Percentiles rank a stretch among this genome's conserved stretches.
Evolutionary conservation across 306 rosid genomes (phyloP).

Genomic region (Rosa multiflora): DNA sequence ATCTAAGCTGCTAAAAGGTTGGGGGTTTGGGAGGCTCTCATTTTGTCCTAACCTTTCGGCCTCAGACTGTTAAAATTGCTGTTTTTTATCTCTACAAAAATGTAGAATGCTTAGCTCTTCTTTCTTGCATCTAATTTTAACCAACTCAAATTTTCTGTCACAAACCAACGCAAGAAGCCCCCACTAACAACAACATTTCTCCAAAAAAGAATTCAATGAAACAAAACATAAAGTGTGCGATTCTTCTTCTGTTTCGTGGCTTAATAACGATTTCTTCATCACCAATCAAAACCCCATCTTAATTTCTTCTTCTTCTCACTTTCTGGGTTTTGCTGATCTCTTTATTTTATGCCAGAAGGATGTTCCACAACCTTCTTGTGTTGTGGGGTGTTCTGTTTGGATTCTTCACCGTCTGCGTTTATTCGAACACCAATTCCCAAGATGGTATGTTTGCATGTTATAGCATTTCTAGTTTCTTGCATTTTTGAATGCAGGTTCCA

Average conservation of each 20-base stretch:
- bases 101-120: constrained; percentile 4
- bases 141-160: constrained; percentile 1
- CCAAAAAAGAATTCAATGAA: constrained; percentile 1
- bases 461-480: neutral
- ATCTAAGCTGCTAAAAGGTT: constrained; percentile 16
- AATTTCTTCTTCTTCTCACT: neutral
- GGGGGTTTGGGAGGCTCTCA: constrained; percentile 27
- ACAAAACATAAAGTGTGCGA: neutral
- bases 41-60: constrained; percentile 42
- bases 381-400: constrained; percentile 57
- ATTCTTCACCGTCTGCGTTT: constrained; percentile 31
- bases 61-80: constrained; percentile 20
- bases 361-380: constrained; percentile 47
- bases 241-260: neutral
- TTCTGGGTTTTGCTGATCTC: constrained; percentile 7
- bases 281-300: neutral
- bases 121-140: constrained; percentile 36
- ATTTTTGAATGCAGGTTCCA: neutral
- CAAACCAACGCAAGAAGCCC: constrained; percentile 7
- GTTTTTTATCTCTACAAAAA: constrained; percentile 21
- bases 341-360: constrained; percentile 15
- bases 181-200: constrained; percentile 1
- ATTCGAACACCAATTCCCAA: constrained; percentile 35
- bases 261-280: neutral
- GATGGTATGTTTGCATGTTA: constrained; percentile 31